These are phyloP conservation scores for Hortaea werneckii DNA, from an alignment of 2,329 filamentous ascomycete species.

Conservation along the genomic window DNA sequence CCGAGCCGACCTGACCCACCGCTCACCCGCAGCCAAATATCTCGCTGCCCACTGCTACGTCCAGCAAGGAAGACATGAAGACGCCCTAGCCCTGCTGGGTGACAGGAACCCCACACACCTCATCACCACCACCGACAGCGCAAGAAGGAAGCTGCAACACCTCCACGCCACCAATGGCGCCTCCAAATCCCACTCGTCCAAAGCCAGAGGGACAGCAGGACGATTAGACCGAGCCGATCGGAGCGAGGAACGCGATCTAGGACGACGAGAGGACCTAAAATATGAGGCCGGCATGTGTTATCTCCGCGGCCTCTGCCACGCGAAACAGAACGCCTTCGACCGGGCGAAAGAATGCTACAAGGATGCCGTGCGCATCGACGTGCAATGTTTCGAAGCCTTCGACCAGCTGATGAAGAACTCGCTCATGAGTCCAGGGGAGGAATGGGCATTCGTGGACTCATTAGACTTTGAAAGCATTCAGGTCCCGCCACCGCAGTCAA, in stretches of 20 bases:
- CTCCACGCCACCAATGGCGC: constrained; percentile 39
- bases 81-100: constrained; percentile 75
- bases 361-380: constrained; percentile 89
- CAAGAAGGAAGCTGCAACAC: constrained; percentile 62
- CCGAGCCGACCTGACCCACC: constrained; percentile 68
- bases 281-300: constrained; percentile 98
- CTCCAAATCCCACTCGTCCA: constrained; percentile 27
- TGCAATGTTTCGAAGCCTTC: constrained; percentile 96
- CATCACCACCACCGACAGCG: constrained; percentile 56
- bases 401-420: constrained; percentile 97
- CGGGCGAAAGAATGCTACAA: constrained; percentile 98
- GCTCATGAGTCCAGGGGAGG: constrained; percentile 78
- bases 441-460: constrained; percentile 79
- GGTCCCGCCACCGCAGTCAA: constrained; percentile 36
- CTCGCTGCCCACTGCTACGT: constrained; percentile 89
- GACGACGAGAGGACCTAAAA: constrained; percentile 64
- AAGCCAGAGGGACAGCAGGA: constrained; percentile 4
- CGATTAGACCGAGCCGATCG: constrained; percentile 44
- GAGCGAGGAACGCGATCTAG: constrained; percentile 53
- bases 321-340: constrained; percentile 95
- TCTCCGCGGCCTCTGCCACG: constrained; percentile 82
- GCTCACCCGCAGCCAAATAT: constrained; percentile 82
- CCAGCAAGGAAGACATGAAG: constrained; percentile 81
- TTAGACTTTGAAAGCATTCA: constrained; percentile 81
- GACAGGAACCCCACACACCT: constrained; percentile 91